Evolutionary conservation across 345 rosid genomes (phyloP).

Genomic region (Viola odorata): DNA sequence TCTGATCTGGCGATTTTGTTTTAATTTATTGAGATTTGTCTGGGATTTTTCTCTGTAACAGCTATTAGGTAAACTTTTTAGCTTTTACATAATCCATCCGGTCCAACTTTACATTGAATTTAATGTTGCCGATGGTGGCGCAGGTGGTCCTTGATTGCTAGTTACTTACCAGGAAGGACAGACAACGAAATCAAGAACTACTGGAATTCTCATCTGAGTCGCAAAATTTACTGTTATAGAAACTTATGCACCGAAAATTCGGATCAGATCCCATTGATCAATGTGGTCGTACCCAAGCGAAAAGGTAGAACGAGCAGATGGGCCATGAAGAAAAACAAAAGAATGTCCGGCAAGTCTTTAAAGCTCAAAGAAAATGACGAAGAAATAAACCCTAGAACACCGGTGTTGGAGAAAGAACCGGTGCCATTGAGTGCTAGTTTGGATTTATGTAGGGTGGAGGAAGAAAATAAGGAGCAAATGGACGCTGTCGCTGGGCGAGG

Average conservation of each 20-base stretch:
- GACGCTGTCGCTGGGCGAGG: background rate
- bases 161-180: slow-evolving; percentile 56
- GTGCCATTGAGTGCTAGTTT: background rate
- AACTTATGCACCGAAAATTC: slow-evolving; percentile 5
- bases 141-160: slow-evolving; percentile 68
- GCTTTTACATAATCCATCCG: too few species aligned
- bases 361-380: background rate
- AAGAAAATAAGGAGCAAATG: slow-evolving; percentile 9
- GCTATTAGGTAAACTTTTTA: too few species aligned
- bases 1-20: too few species aligned
- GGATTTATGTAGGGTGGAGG: too few species aligned
- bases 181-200: slow-evolving; percentile 69
- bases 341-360: background rate
- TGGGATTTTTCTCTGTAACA: too few species aligned
- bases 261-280: background rate
- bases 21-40: too few species aligned
- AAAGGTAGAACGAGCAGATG: slow-evolving; percentile 25
- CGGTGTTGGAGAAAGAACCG: background rate
- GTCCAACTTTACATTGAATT: too few species aligned
- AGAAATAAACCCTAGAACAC: background rate
- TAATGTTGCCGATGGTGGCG: background rate
- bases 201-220: slow-evolving; percentile 60
- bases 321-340: slow-evolving; percentile 18
- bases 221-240: slow-evolving; percentile 38
- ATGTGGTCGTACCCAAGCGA: slow-evolving; percentile 12